Conservation (phyloP, 768 basidiomycete species). For the Auriculariales sp. region DNA sequence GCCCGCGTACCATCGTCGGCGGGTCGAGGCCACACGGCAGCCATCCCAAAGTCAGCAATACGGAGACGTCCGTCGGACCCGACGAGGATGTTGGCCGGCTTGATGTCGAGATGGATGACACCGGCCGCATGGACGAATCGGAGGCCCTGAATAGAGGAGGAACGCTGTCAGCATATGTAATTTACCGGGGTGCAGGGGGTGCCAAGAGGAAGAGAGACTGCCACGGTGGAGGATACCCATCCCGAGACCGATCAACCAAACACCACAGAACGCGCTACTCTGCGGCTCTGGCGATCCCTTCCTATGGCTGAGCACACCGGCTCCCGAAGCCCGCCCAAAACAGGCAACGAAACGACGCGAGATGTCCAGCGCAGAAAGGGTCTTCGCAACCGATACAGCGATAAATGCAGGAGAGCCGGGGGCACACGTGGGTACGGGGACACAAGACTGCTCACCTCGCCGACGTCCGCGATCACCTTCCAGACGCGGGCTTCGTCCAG, state of each 20-base stretch:
- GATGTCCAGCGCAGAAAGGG: too few species aligned
- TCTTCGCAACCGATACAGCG: too few species aligned
- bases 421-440: conserved; percentile 1
- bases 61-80: conserved; percentile 78
- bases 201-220: background rate
- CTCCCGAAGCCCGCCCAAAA: background rate
- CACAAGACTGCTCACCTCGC: conserved; percentile 52
- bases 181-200: conserved; percentile 13
- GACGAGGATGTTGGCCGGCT: conserved; percentile 94
- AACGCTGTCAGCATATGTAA: conserved; percentile 14
- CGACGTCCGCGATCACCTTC: conserved; percentile 88
- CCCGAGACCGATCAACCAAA: background rate
- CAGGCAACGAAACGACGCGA: background rate
- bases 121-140: conserved; percentile 78
- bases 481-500: conserved; percentile 89
- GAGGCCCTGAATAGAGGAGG: conserved; percentile 42
- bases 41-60: conserved; percentile 98
- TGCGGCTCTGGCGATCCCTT: too few species aligned
- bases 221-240: background rate
- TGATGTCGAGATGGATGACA: conserved; percentile 90
- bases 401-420: too few species aligned
- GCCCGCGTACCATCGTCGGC: conserved; percentile 18
- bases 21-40: conserved; percentile 76
- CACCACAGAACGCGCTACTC: too few species aligned
- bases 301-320: too few species aligned